Conservation (phyloP, 2,329 filamentous ascomycete genomes). For the Aureobasidium sp. region DNA sequence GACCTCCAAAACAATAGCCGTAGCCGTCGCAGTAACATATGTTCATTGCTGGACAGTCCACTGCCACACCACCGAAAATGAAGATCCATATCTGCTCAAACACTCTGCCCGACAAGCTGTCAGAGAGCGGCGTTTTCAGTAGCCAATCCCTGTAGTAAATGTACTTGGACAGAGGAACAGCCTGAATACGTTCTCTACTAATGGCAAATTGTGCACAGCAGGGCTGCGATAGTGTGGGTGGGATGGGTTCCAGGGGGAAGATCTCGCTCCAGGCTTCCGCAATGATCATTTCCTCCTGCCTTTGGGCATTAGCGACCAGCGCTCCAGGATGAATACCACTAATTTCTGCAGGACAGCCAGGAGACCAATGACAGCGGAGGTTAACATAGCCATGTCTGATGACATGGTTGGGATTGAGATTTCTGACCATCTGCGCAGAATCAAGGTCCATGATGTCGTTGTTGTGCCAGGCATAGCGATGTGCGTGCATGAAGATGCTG, state of each 20-base stretch:
- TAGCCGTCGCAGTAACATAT: constrained; percentile 59
- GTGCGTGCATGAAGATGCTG: constrained; percentile 55
- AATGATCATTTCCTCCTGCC: constrained; percentile 39
- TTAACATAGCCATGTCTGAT: constrained; percentile 48
- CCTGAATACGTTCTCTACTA: constrained; percentile 49
- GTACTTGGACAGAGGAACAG: constrained; percentile 47
- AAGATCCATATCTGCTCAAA: constrained; percentile 61
- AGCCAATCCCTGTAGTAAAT: constrained; percentile 55
- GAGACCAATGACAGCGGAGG: constrained; percentile 48
- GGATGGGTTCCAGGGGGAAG: constrained; percentile 42
- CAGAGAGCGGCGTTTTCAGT: constrained; percentile 47
- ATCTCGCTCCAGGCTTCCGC: constrained; percentile 41
- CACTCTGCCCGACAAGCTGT: constrained; percentile 51
- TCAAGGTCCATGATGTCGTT: constrained; percentile 43
- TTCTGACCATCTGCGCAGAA: constrained; percentile 38
- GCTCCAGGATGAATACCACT: constrained; percentile 33
- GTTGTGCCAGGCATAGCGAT: constrained; percentile 53
- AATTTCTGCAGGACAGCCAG: constrained; percentile 51
- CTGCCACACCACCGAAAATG: constrained; percentile 47
- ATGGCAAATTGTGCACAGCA: constrained; percentile 61
- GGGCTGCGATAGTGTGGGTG: constrained; percentile 49
- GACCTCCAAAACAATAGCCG: constrained; percentile 52
- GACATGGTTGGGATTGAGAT: constrained; percentile 40
- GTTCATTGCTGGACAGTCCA: constrained; percentile 46
- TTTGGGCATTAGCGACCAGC: constrained; percentile 29